Evolutionary conservation across 306 rosid genomes (phyloP), one percentile per base, ranked within the genome.

Genomic region (Ochetophila trinervis): DNA sequence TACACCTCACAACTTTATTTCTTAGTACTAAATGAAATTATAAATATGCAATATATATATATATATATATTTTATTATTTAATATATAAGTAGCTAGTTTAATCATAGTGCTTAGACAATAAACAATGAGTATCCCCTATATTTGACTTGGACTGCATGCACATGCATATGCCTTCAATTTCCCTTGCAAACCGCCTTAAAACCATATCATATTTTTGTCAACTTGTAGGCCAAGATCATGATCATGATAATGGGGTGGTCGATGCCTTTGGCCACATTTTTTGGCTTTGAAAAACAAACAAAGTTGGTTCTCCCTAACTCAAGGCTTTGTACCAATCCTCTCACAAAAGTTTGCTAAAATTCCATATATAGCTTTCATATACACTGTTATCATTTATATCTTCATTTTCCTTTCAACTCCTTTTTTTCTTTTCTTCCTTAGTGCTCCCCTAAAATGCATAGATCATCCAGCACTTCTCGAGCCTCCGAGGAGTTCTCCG

Each of bases 401-500:
- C 56, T 30, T 21, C 24, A 60, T n/a, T 23, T 5, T 35, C 7
- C 37, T 51, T 0, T 34, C n/a, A 22, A 19, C 52, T 14, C 2
- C n/a, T 67, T 20, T n/a, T 35, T n/a, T 35, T 56, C 57, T 20
- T 20, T n/a, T 21, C 36, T 15, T 13, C 12, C 60, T 53, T n/a
- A n/a, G 3, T 22, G 20, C 62, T 4, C 8, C 17, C 54, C 14
- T 0, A 20, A 9, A 34, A 84, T 80, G 88, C 70, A 77, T 11
- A 69, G 86, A 60, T 75, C 82, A 44, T 49, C 74, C 22, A 80
- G 81, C 72, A 60, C 77, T 6, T 13, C 70, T 5, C 73, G 82
- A 57, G 80, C 73, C 69, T 61, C 72, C 5, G 76, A 82, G 3
- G 87, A 80, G 70, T 72, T 75, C 45, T 24, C 63, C 50, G 71